Evolutionary conservation across 805 yeast genomes (phyloP).

Genomic region (Metschnikowia orientalis): DNA sequence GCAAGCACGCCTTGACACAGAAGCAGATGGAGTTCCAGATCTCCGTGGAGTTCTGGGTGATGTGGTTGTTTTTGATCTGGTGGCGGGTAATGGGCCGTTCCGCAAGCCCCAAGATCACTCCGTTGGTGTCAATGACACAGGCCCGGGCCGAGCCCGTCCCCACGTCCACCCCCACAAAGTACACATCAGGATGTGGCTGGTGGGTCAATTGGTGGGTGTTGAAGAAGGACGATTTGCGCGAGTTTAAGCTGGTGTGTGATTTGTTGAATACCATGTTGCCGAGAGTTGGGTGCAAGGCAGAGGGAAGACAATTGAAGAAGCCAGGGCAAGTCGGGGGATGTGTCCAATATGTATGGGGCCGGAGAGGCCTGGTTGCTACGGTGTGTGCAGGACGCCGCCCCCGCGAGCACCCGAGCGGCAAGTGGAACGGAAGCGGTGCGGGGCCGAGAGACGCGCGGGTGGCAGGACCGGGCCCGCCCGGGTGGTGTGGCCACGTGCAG

Average conservation of each 20-base stretch:
- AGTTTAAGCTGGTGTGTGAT: slow-evolving; percentile 38
- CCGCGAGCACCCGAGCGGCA: no score
- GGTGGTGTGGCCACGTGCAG: no score
- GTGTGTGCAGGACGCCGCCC: slow-evolving; percentile 14
- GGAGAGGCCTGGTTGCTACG: slow-evolving; percentile 10
- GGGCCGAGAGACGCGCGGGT: no score
- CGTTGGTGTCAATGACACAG: slow-evolving; percentile 78
- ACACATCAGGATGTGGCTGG: slow-evolving; percentile 43
- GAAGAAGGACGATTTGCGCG: slow-evolving; percentile 37
- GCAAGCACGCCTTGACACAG: slow-evolving; percentile 71
- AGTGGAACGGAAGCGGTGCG: no score
- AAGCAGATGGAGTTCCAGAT: slow-evolving; percentile 87
- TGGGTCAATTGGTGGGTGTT: slow-evolving; percentile 29
- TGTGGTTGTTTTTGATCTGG: slow-evolving; percentile 65
- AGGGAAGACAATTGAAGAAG: neutral
- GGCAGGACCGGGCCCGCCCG: no score
- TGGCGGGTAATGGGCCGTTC: slow-evolving; percentile 77
- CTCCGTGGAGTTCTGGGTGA: slow-evolving; percentile 85
- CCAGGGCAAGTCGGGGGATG: slow-evolving; percentile 1
- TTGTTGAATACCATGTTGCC: slow-evolving; percentile 21
- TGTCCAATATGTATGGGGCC: slow-evolving; percentile 1
- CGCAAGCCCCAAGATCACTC: slow-evolving; percentile 73
- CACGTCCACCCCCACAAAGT: slow-evolving; percentile 82
- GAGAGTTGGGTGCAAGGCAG: neutral
- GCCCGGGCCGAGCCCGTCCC: slow-evolving; percentile 99